Percentiles rank a stretch among this genome's conserved stretches.
Conservation (phyloP, 805 yeast species). For the Cyberlindnera nakhonratchasimensis region DNA sequence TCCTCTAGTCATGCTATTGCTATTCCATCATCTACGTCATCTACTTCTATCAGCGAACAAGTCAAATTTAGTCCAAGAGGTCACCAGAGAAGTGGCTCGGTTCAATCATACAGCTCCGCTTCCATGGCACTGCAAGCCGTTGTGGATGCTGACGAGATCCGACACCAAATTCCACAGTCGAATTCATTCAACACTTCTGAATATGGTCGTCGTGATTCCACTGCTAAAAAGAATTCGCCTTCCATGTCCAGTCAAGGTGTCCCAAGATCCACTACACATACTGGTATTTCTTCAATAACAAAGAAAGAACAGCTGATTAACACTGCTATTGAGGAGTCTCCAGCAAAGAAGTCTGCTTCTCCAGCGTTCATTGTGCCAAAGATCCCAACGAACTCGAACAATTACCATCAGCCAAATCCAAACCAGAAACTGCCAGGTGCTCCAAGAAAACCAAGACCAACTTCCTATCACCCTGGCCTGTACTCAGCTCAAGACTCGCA, state of each 20-base stretch:
- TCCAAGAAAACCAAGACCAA: slow-evolving; percentile 71
- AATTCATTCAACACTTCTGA: slow-evolving; percentile 24
- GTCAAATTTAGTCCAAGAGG: slow-evolving; percentile 21
- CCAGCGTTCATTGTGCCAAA: slow-evolving; percentile 24
- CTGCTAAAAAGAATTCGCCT: slow-evolving; percentile 12
- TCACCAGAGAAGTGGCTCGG: slow-evolving; percentile 39
- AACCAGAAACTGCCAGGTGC: slow-evolving; percentile 33
- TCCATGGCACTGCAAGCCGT: slow-evolving; percentile 70
- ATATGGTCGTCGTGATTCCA: slow-evolving; percentile 15
- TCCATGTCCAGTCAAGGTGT: slow-evolving; percentile 15
- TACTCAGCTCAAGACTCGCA: slow-evolving; percentile 20
- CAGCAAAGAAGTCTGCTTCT: slow-evolving; percentile 15
- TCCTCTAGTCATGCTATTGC: slow-evolving; percentile 60
- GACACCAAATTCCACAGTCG: slow-evolving; percentile 22
- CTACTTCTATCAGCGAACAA: slow-evolving; percentile 28
- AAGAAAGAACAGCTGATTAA: slow-evolving; percentile 13
- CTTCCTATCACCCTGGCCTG: slow-evolving; percentile 75
- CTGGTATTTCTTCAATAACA: slow-evolving; percentile 25
- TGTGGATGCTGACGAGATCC: slow-evolving; percentile 54
- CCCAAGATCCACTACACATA: slow-evolving; percentile 37
- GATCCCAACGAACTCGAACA: slow-evolving; percentile 21
- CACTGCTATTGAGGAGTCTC: slow-evolving; percentile 26
- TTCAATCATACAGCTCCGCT: slow-evolving; percentile 48
- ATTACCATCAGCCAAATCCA: slow-evolving; percentile 18
- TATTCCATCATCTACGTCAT: slow-evolving; percentile 37